Conservation (phyloP, 1,284 basidiomycete species). For the Retiboletus fuscus region DNA sequence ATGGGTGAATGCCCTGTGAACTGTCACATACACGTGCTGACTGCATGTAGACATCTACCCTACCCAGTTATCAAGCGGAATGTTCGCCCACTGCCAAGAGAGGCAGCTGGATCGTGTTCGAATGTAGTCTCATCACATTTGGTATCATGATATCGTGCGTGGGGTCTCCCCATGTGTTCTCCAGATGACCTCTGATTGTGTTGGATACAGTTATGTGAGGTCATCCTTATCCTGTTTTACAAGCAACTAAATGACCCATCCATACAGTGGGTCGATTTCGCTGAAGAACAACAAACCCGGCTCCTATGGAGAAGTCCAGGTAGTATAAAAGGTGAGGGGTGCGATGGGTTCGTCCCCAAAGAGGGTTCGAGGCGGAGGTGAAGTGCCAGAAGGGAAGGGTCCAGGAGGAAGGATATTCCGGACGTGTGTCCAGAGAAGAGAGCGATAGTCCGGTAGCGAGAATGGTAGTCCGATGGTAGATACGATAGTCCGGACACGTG, state of each 20-base stretch:
- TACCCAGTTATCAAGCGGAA: conserved; percentile 75
- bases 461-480: too few species aligned
- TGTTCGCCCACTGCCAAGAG: conserved; percentile 70
- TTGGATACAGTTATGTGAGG: conserved; percentile 44
- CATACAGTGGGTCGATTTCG: conserved; percentile 69
- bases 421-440: too few species aligned
- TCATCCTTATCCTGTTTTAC: not conserved
- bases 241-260: conserved; percentile 17
- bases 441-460: too few species aligned
- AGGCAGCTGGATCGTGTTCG: conserved; percentile 76
- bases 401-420: too few species aligned
- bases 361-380: too few species aligned
- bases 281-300: too few species aligned
- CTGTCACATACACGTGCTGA: not conserved
- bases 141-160: conserved; percentile 78
- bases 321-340: too few species aligned
- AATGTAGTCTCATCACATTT: conserved; percentile 75
- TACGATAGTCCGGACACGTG: too few species aligned
- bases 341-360: too few species aligned
- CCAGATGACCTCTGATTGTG: conserved; percentile 21
- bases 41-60: conserved; percentile 64
- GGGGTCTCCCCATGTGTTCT: conserved; percentile 14
- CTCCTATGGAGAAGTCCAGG: too few species aligned
- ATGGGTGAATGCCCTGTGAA: conserved; percentile 47
- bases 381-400: too few species aligned